Base-by-base conservation (phyloP, 177 flowering plant species). In the Vitis hybrid region DNA sequence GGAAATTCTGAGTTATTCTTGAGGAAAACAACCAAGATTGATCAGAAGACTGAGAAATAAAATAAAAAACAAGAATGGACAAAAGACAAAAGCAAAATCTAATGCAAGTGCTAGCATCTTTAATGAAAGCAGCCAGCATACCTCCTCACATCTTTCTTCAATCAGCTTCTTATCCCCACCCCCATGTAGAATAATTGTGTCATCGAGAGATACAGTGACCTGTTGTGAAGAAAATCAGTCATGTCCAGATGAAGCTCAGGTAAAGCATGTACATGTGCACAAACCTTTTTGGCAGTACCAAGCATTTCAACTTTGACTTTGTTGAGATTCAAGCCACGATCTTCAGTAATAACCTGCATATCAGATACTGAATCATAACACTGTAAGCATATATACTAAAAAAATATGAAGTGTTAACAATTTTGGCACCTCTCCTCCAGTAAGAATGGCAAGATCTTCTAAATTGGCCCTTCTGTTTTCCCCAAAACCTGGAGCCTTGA, bases 401-500 rank as follows among this genome's bases (percentile, higher is more conserved):
- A 49, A 69, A 19, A 51, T 3, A 26, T 16, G 16, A 16, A 39
- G 18, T 56, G 16, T 3, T 26, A 12, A 39, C 52, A 15, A 58
- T 51, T 55, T 22, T 65, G 69, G 80, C 53, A 93, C 98, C 96
- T 93, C 90, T 71, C 87, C 96, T 54, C 98, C 98, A 26, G 92
- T 93, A 64, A 93, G 83, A 71, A 88, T 72, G 56, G 96, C 91
- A 65, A 93, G 88, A 81, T 93, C 98, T 61, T 89, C 90, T 65
- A 93, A 77, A 76, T 85, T 88, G 39, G 90, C 91, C 77, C 81
- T 84, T 78, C 93, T 88, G 69, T 79, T 93, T 31, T 93, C 96
- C 67, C 98, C 98, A 85, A 93, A 93, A 67, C 98, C 96, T 75
- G 98, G 98, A 82, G 98, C 85, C 77, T 93, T 93, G 31, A 93